Conservation (phyloP, 2,329 filamentous ascomycete genomes). For the Teratosphaeria destructans region DNA sequence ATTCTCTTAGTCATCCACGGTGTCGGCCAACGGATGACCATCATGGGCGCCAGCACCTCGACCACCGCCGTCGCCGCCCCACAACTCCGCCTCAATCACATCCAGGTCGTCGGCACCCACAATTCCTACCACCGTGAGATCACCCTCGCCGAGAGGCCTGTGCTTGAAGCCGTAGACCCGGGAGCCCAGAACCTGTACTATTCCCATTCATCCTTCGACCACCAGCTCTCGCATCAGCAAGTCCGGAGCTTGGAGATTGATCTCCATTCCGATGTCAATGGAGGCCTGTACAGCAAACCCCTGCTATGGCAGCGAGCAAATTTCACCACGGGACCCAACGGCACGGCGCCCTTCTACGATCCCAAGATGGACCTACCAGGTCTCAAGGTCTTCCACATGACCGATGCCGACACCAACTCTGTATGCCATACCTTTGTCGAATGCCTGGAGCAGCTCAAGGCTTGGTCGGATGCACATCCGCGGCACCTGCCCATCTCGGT, state of each 20-base stretch:
- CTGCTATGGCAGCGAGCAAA: slow-evolving; percentile 33
- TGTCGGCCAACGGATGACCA: slow-evolving; percentile 8
- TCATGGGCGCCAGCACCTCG: neutral
- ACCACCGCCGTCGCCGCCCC: neutral
- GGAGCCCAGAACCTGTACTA: slow-evolving; percentile 37
- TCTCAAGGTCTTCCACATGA: slow-evolving; percentile 43
- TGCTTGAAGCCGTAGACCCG: slow-evolving; percentile 31
- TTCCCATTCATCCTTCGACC: slow-evolving; percentile 35
- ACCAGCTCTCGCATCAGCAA: slow-evolving; percentile 37
- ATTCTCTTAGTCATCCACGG: neutral
- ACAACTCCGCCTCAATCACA: slow-evolving; percentile 40
- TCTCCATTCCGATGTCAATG: slow-evolving; percentile 38
- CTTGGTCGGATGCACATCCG: slow-evolving; percentile 35
- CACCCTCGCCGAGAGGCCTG: slow-evolving; percentile 29
- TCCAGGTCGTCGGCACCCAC: slow-evolving; percentile 43
- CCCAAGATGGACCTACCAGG: slow-evolving; percentile 33
- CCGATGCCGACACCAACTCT: slow-evolving; percentile 38
- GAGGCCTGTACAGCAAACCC: slow-evolving; percentile 38
- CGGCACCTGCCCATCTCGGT: slow-evolving; percentile 39
- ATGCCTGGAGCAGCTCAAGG: slow-evolving; percentile 35
- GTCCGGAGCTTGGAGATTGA: slow-evolving; percentile 42
- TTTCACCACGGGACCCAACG: slow-evolving; percentile 18
- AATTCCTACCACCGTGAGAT: slow-evolving; percentile 43
- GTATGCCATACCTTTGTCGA: slow-evolving; percentile 38
- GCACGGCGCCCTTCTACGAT: slow-evolving; percentile 29